Conservation (phyloP, 176 grass and related monocot genomes). For the Phoenix roebelenii region DNA sequence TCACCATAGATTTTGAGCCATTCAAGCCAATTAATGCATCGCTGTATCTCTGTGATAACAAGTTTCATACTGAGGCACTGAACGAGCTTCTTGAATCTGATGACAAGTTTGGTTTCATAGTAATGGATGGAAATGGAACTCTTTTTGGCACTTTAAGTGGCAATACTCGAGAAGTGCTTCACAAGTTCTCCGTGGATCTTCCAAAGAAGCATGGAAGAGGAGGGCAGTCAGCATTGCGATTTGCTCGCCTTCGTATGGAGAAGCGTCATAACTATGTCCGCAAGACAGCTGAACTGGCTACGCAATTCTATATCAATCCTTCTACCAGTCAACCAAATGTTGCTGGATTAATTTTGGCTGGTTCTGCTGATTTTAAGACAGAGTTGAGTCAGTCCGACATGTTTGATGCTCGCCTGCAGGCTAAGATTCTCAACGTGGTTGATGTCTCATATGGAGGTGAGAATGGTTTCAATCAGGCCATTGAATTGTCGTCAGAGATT, state of each 20-base stretch:
- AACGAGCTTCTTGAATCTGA: too few relatives aligned
- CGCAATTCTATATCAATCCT: slow-evolving; percentile 33
- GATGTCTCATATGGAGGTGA: slow-evolving; percentile 42
- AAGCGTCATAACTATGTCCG: slow-evolving; percentile 33
- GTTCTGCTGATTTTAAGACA: slow-evolving; percentile 38
- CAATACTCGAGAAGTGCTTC: slow-evolving; percentile 27
- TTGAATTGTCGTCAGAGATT: slow-evolving; percentile 26
- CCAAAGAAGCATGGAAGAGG: slow-evolving; percentile 39
- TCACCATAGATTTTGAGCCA: slow-evolving; percentile 29
- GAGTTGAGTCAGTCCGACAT: slow-evolving; percentile 36
- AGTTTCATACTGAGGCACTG: too few relatives aligned
- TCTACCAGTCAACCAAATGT: slow-evolving; percentile 36
- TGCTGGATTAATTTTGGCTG: slow-evolving; percentile 33
- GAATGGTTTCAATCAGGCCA: slow-evolving; percentile 37
- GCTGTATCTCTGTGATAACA: too few relatives aligned
- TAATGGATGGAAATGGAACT: slow-evolving; percentile 37
- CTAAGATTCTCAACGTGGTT: slow-evolving; percentile 35
- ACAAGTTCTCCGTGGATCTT: slow-evolving; percentile 36
- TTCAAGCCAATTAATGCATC: slow-evolving; percentile 12
- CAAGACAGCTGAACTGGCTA: slow-evolving; percentile 25
- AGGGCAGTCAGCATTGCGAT: slow-evolving; percentile 30
- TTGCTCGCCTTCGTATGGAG: slow-evolving; percentile 37
- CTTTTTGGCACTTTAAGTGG: slow-evolving; percentile 35
- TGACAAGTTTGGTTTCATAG: not conserved
- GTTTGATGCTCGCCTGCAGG: slow-evolving; percentile 29